These are phyloP conservation scores for Neurospora discreta DNA, from an alignment of 495 filamentous ascomycete species.

Conservation along the genomic window DNA sequence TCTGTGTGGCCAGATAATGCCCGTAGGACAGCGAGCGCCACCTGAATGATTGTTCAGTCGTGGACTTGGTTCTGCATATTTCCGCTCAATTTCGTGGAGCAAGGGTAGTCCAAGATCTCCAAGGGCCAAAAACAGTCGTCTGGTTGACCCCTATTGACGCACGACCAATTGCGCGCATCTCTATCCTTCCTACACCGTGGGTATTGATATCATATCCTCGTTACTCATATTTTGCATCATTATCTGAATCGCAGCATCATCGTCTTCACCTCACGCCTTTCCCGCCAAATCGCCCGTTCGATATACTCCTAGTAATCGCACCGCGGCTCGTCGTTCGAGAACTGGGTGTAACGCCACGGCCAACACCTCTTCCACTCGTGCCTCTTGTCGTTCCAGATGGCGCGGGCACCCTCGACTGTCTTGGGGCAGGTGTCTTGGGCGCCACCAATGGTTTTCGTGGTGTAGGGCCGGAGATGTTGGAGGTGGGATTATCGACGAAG, in stretches of 20 bases:
- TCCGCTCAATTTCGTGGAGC: neutral
- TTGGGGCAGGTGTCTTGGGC: slow-evolving; percentile 49
- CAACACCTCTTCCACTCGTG: slow-evolving; percentile 22
- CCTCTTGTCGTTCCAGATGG: slow-evolving; percentile 25
- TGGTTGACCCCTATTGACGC: no score
- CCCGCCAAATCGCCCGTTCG: slow-evolving; percentile 19
- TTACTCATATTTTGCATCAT: neutral
- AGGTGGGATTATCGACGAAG: slow-evolving; percentile 77
- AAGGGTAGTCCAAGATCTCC: neutral
- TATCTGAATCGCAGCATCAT: neutral
- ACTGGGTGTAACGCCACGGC: slow-evolving; percentile 29
- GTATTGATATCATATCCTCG: neutral
- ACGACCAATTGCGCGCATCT: neutral
- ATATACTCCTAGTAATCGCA: neutral
- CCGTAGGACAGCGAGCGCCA: neutral
- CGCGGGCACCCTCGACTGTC: slow-evolving; percentile 30
- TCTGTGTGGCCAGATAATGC: neutral
- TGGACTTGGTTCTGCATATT: neutral
- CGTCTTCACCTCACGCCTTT: slow-evolving; percentile 23
- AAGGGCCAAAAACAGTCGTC: no score
- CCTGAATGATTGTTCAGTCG: neutral
- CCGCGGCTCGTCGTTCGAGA: slow-evolving; percentile 25
- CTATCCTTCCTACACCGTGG: neutral
- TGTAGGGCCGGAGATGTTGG: slow-evolving; percentile 45
- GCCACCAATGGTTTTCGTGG: neutral